Evolutionary conservation across 257 asterid genomes (phyloP).

Genomic region (Solanum virginianum): DNA sequence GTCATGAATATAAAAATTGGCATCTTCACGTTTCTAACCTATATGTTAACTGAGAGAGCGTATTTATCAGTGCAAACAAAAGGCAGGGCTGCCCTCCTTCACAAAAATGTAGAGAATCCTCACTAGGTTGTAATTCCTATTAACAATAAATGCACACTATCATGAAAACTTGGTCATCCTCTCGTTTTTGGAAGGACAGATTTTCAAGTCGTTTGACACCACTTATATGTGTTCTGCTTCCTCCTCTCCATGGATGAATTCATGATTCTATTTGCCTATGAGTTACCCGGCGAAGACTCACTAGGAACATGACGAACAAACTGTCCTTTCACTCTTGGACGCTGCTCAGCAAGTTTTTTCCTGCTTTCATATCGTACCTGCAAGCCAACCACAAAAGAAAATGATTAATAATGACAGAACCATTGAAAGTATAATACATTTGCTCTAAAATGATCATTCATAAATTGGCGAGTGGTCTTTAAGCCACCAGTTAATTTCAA

Average conservation of each 20-base stretch:
- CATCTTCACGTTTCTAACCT: not conserved
- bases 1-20: not conserved
- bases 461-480: not conserved
- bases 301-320: conserved; percentile 57
- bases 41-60: not conserved
- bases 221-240: conserved; percentile 11
- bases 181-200: not conserved
- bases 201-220: conserved; percentile 6
- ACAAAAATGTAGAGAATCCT: not conserved
- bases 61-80: not conserved
- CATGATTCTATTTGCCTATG: conserved; percentile 9
- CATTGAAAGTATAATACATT: not conserved
- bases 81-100: not conserved
- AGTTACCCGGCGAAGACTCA: conserved; percentile 30
- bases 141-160: not conserved
- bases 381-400: not conserved
- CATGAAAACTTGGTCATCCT: not conserved
- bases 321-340: conserved; percentile 84
- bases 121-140: not conserved
- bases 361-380: conserved; percentile 88
- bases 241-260: not conserved
- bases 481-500: not conserved
- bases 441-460: not conserved
- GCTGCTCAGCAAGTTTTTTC: conserved; percentile 77
- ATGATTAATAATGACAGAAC: not conserved